These are phyloP conservation scores for Tolypocladium inflatum DNA, from an alignment of 2,329 filamentous ascomycete genomes.

Conservation along the genomic window DNA sequence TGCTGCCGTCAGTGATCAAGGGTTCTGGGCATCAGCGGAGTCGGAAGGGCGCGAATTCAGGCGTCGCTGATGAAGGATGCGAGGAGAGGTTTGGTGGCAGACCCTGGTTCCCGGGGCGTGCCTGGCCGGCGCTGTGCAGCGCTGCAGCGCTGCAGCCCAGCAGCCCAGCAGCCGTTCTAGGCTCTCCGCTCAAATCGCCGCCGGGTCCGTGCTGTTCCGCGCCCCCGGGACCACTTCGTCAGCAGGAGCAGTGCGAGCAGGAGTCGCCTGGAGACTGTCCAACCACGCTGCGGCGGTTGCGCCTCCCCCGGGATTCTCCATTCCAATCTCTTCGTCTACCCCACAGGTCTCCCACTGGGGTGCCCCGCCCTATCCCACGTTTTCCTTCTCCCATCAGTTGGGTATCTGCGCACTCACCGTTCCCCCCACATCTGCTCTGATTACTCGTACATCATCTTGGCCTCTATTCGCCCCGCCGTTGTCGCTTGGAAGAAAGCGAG, in stretches of 20 bases:
- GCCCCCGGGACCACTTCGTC: neutral
- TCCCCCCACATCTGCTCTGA: neutral
- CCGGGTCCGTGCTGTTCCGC: neutral
- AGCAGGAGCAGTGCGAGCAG: neutral
- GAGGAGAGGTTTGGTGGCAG: too few species aligned
- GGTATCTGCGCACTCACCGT: neutral
- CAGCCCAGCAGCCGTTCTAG: neutral
- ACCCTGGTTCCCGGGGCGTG: neutral
- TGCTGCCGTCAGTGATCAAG: neutral
- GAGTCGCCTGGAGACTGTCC: neutral
- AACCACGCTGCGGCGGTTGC: neutral
- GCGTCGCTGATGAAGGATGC: neutral
- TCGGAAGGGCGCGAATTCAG: neutral
- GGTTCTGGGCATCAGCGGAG: neutral
- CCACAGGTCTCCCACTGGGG: neutral
- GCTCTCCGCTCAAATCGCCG: neutral
- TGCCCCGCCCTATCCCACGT: neutral
- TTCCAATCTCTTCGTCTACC: neutral
- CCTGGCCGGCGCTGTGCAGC: too few species aligned
- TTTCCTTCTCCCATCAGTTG: neutral
- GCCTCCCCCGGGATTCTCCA: slow-evolving; percentile 1
- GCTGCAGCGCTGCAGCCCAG: neutral
- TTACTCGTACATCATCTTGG: neutral
- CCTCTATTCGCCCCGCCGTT: neutral
- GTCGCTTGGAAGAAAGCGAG: neutral